A percentile compares a stretch with the other conserved stretches of the same genome.
phyloP scores from a whole-genome alignment of 768 basidiomycete species.

The Exidia glandulosa region DNA sequence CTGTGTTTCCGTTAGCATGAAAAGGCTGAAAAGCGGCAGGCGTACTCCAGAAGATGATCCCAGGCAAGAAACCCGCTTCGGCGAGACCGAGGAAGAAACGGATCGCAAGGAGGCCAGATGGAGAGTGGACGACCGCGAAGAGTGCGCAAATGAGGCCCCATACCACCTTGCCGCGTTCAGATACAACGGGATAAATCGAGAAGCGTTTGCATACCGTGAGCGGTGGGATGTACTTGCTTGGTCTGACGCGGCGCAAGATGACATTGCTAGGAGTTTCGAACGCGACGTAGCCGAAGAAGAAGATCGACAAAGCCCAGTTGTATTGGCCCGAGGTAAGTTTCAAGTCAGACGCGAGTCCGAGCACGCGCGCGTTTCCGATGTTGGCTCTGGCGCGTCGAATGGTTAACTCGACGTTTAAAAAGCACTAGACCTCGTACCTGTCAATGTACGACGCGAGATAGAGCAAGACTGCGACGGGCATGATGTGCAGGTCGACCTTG shows the following conservation, averaged over 20 bases:
- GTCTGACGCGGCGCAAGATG: conserved; percentile 12
- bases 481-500: conserved; percentile 9
- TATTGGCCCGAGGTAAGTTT: conserved; percentile 10
- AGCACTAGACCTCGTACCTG: conserved; percentile 12
- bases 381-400: conserved; percentile 14
- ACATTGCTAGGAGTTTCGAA: conserved; percentile 18
- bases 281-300: conserved; percentile 13
- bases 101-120: conserved; percentile 9
- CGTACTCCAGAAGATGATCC: background rate
- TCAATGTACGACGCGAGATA: conserved; percentile 11
- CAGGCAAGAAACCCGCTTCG: conserved; percentile 21
- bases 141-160: conserved; percentile 21
- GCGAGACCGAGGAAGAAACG: conserved; percentile 30
- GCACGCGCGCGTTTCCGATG: conserved; percentile 23
- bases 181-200: background rate
- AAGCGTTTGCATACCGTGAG: background rate
- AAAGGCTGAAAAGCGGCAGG: background rate
- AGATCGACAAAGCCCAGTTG: conserved; percentile 7
- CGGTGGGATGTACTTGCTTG: conserved; percentile 9
- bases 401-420: background rate
- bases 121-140: conserved; percentile 14
- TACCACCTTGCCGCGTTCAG: conserved; percentile 9
- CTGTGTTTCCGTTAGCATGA: conserved; percentile 12
- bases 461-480: conserved; percentile 7
- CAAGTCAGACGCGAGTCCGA: conserved; percentile 15